Conservation (phyloP, 768 basidiomycete species). For the Tylopilus sp. region DNA sequence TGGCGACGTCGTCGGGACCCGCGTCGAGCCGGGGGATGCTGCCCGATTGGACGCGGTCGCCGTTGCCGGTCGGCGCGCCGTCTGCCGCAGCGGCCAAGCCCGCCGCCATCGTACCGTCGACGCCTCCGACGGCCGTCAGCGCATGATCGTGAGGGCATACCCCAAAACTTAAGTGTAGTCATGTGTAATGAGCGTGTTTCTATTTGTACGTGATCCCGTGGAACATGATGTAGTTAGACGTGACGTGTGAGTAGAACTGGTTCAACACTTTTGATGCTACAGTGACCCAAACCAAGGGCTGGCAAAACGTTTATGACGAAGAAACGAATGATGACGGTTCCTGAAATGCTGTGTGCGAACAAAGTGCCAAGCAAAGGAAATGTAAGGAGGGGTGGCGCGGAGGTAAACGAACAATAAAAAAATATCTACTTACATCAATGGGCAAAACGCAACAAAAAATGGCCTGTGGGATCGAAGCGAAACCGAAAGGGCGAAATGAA, state of each 20-base stretch:
- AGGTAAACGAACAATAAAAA: not conserved
- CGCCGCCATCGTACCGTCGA: conserved; percentile 2
- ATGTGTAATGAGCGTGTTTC: conserved; percentile 4
- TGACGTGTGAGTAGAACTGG: conserved; percentile 1
- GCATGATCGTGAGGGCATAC: conserved; percentile 23
- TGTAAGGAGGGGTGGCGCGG: not conserved
- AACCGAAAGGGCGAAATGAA: conserved; percentile 1
- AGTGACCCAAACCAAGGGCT: not conserved
- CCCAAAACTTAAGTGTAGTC: not conserved
- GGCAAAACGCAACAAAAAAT: not conserved
- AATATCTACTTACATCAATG: not conserved
- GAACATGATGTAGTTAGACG: conserved; percentile 2
- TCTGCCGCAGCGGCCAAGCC: conserved; percentile 35
- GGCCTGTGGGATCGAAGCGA: conserved; percentile 10
- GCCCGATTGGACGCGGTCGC: conserved; percentile 79
- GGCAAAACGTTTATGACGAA: not conserved
- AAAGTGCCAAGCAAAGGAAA: not conserved
- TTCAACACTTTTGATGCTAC: conserved; percentile 10
- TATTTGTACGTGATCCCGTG: conserved; percentile 7
- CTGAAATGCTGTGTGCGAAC: not conserved
- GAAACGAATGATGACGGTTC: not conserved
- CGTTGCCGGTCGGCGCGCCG: conserved; percentile 63
- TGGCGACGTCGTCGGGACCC: conserved; percentile 22
- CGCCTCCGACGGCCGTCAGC: conserved; percentile 30
- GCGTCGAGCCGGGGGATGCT: conserved; percentile 42